phyloP scores from a whole-genome alignment of 345 rosid species.

The Excoecaria cochinchinensis region DNA sequence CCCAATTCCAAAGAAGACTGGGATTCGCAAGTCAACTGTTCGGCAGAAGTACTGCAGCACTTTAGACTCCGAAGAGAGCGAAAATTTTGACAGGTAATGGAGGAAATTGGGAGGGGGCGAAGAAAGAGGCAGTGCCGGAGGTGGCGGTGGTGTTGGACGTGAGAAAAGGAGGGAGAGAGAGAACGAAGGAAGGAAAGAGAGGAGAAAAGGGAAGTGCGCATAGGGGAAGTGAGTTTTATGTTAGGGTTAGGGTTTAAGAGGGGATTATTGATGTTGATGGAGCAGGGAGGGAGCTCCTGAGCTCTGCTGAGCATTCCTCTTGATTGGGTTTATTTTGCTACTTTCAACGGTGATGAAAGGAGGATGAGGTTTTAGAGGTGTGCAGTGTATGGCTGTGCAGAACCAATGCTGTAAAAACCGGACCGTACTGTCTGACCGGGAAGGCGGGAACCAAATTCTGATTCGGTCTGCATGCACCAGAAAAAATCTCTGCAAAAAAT shows the following conservation, averaged over 20 bases:
- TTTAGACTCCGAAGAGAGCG: slow-evolving; percentile 12
- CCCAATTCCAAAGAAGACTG: slow-evolving; percentile 5
- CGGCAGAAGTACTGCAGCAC: slow-evolving; percentile 45
- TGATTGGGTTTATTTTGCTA: neutral
- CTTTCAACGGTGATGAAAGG: neutral
- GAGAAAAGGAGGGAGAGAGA: slow-evolving; percentile 27
- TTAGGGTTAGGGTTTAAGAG: slow-evolving; percentile 21
- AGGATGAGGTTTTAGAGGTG: no score
- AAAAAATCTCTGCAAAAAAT: no score
- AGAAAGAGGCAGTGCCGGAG: slow-evolving; percentile 14
- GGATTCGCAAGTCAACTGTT: slow-evolving; percentile 33
- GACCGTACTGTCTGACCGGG: no score
- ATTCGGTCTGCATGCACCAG: no score
- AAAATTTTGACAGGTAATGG: neutral
- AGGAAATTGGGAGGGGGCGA: neutral
- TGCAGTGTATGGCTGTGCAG: no score
- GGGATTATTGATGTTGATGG: slow-evolving; percentile 8
- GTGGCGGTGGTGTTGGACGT: slow-evolving; percentile 9
- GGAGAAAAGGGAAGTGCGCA: slow-evolving; percentile 30
- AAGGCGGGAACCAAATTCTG: no score
- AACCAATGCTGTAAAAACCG: no score
- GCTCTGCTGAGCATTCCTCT: slow-evolving; percentile 27
- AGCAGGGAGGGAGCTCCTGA: slow-evolving; percentile 20
- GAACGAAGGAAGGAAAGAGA: slow-evolving; percentile 30
- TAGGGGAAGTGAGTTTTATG: slow-evolving; percentile 18